phyloP scores from a whole-genome alignment of 257 asterid species.

The Plantago elongata region DNA sequence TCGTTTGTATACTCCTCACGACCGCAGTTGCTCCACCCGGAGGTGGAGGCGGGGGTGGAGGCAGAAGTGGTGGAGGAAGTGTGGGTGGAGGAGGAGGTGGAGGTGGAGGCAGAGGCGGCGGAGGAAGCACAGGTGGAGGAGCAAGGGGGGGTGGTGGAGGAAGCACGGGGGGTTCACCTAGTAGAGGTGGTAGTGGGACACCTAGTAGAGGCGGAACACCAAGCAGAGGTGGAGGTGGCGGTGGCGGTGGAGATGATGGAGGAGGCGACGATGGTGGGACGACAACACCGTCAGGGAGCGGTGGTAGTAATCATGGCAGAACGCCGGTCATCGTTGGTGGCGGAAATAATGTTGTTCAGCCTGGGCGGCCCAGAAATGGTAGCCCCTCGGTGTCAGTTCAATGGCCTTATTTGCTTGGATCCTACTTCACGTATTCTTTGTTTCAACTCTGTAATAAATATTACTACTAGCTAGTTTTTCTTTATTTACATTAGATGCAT shows the following conservation, averaged over 20 bases:
- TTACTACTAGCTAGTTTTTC: no score
- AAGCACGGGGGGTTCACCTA: neutral
- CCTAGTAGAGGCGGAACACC: neutral
- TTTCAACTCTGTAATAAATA: neutral
- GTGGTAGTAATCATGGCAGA: no score
- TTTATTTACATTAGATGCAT: neutral
- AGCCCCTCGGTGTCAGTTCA: neutral
- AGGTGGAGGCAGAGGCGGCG: neutral
- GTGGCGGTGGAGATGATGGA: neutral
- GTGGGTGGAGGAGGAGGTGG: neutral
- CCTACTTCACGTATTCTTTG: neutral
- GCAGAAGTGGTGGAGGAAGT: neutral
- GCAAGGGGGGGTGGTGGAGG: neutral
- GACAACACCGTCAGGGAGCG: neutral
- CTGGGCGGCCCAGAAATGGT: conserved; percentile 2
- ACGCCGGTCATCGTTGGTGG: neutral
- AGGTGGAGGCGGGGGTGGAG: neutral
- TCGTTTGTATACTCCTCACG: neutral
- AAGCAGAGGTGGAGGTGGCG: neutral
- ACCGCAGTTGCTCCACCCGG: neutral
- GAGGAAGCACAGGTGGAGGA: neutral
- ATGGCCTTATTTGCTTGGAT: neutral
- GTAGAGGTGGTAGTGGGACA: conserved; percentile 1
- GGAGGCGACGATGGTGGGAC: neutral
- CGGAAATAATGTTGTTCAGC: neutral